Base-by-base conservation (phyloP, 2,329 filamentous ascomycete species). In the Paramyrothecium roridum region DNA sequence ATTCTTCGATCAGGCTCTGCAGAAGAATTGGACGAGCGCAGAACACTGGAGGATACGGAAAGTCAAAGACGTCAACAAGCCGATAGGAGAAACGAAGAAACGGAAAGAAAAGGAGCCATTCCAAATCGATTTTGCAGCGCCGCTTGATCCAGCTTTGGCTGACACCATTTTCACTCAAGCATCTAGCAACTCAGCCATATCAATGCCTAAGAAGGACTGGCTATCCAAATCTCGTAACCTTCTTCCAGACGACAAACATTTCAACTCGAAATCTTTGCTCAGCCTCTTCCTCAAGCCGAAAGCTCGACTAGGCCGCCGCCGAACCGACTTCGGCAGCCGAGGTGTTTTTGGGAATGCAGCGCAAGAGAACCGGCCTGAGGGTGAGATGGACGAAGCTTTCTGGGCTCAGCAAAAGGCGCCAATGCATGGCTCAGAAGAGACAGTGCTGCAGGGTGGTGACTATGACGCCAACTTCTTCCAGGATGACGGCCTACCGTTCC, bases 401-500 rank as follows among this genome's bases (percentile, higher is more conserved):
- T 99, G 95, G 92, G 95, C 95, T 6, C 82, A 84, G 45, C 86
- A 81, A 74, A 89, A 84, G 69, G 86, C 76, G 61, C 82, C 76
- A 52, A 68, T 68, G 63, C 70, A 73, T 34, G 62, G 64, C 54
- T 56, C 60, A 10, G 86, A 88, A 22, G 85, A 85, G 48, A 82
- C 78, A 3, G 80, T 75, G 2, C 71, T 82, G 40, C 81, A 81
- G 3, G 79, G 85, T 63, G 93, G 93, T 57, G 88, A 96, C 67
- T 99, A 98, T 72, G 92, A 98, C 70, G 93, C 95, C 56, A 90
- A 98, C 72, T 99, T 98, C 82, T 99, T 98, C 78, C 89, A 95
- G 65, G 95, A 98, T 66, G 90, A 93, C 63, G 88, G 83, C 2
- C 76, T 93, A 60, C 86, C 87, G 2, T 83, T 91, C 64, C 78